phyloP scores from a whole-genome alignment of 768 basidiomycete genomes.

The Amanita polypyramis region DNA sequence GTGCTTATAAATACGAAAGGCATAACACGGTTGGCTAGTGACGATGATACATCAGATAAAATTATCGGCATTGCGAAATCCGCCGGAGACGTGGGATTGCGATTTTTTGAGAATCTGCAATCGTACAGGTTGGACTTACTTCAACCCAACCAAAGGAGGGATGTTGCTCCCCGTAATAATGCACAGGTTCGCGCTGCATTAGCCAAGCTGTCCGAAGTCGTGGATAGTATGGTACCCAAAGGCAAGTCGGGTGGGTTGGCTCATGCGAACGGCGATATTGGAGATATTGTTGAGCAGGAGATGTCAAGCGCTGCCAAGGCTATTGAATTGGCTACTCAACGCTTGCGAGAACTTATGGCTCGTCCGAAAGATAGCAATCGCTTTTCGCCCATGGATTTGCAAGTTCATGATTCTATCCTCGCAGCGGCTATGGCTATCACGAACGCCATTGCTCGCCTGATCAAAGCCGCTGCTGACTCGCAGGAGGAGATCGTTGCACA shows the following conservation, averaged over 20 bases:
- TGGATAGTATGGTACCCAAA: conserved; percentile 83
- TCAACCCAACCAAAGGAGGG: conserved; percentile 65
- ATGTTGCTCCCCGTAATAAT: conserved; percentile 85
- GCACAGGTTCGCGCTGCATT: conserved; percentile 77
- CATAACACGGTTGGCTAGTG: conserved; percentile 82
- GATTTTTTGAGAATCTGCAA: conserved; percentile 93
- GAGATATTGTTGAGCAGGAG: conserved; percentile 92
- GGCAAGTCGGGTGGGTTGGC: conserved; percentile 61
- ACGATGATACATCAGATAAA: conserved; percentile 89
- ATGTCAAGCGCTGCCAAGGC: conserved; percentile 90
- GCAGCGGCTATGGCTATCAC: conserved; percentile 92
- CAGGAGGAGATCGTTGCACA: conserved; percentile 97
- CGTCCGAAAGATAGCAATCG: conserved; percentile 83
- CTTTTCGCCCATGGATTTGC: conserved; percentile 84
- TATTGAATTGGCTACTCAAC: conserved; percentile 87
- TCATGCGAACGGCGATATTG: conserved; percentile 84
- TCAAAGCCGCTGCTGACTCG: conserved; percentile 93
- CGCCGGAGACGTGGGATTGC: conserved; percentile 80
- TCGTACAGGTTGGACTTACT: conserved; percentile 88
- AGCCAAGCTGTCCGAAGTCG: conserved; percentile 74
- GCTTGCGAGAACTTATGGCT: conserved; percentile 84
- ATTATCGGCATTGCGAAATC: conserved; percentile 75
- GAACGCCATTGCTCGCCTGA: conserved; percentile 86
- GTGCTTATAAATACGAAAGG: conserved; percentile 93
- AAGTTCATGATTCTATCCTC: conserved; percentile 97